Conservation (phyloP, 208 protist species). For the Trypanosomatidae sp. region DNA sequence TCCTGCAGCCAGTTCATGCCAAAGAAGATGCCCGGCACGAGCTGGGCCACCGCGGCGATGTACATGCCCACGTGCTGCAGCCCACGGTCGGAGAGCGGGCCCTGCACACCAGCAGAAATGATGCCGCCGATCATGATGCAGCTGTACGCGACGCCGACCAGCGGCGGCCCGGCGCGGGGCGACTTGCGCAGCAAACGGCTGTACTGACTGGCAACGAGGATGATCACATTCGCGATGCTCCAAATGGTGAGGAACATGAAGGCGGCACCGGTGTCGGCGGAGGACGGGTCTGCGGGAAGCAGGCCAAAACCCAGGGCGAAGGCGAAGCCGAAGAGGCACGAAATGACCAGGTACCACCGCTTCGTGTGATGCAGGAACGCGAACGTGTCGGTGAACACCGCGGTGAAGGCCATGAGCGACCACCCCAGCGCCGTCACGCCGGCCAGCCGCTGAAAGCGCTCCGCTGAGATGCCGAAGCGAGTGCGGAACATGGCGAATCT, state of each 20-base stretch:
- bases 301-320: conserved; percentile 47
- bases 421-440: conserved; percentile 48
- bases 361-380: conserved; percentile 69
- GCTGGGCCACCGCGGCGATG: conserved; percentile 49
- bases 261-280: conserved; percentile 38
- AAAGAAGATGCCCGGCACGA: conserved; percentile 52
- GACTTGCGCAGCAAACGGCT: conserved; percentile 56
- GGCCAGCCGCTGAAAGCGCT: conserved; percentile 59
- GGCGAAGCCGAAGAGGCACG: conserved; percentile 42
- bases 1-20: conserved; percentile 83
- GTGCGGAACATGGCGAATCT: conserved; percentile 23
- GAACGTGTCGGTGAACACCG: conserved; percentile 51
- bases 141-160: conserved; percentile 82
- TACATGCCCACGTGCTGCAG: conserved; percentile 47
- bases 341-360: conserved; percentile 66
- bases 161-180: conserved; percentile 40
- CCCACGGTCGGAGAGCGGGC: conserved; percentile 51
- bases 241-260: conserved; percentile 68
- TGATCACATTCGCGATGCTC: conserved; percentile 66
- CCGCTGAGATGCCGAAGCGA: conserved; percentile 41
- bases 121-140: conserved; percentile 51
- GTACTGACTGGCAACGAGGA: conserved; percentile 80
- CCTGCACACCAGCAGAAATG: conserved; percentile 46
- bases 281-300: conserved; percentile 37
- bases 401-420: conserved; percentile 59